Evolutionary conservation across 306 rosid species (phyloP), one percentile per base, ranked within the genome.

Genomic region (Dalbergia cultrata): DNA sequence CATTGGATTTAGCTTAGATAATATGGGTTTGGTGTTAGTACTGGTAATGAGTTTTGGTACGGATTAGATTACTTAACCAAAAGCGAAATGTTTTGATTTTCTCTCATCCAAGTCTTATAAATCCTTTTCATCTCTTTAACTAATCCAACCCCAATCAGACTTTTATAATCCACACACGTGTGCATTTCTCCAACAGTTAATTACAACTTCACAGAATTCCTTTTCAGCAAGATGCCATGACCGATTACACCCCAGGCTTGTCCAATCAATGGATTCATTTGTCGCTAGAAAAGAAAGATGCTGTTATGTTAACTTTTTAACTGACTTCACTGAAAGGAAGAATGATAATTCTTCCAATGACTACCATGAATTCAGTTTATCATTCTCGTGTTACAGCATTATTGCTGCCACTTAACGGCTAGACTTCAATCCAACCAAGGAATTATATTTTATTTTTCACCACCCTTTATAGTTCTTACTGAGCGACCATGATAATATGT

Each of bases 381-480:
- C 13, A 59, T 68, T 43, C 37, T 53, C 31, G 58, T 26, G 34
- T 66, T 58, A 37, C 50, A 14, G 18, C 31, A 12, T 33, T 45
- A 53, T 6, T 43, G 18, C n/a, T 54, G 22, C 67, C 66, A 11
- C 35, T 67, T 61, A 60, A 19, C 82, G 39, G 52, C 33, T 19
- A 33, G 70, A 57, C 45, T 71, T 64, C 86, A 76, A 80, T 31
- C 22, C 37, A 79, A 78, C 80, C 26, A 66, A 70, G 52, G 37
- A 69, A 82, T 54, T 76, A 76, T 80, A 75, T 71, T 13, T 62
- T 34, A 74, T 74, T 81, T 75, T 63, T 72, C 87, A 81, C 59
- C 76, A 83, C 19, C 73, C 41, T 72, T 75, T 75, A 59, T 19
- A 54, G 71, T 78, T 82, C 86, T 75, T 52, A 71, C 72, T 52